Conservation (phyloP, 768 basidiomycete species). For the Calocybe cyanea region DNA sequence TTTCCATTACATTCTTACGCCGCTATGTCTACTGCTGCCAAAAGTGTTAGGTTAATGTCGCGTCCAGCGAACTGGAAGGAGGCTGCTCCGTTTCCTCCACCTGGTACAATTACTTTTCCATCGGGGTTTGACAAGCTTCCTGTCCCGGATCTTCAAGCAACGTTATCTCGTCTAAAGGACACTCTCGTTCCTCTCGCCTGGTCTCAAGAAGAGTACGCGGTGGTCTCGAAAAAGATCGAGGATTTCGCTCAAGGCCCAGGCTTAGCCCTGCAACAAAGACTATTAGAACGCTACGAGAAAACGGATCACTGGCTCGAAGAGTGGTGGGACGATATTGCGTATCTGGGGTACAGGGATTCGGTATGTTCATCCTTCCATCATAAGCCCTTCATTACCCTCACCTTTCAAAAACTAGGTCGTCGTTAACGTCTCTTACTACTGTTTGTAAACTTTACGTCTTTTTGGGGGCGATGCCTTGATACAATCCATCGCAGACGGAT, state of each 20-base stretch:
- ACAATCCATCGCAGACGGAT: constrained; percentile 58
- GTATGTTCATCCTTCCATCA: constrained; percentile 35
- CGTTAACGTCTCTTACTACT: constrained; percentile 93
- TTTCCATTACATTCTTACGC: constrained; percentile 3
- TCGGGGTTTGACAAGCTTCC: constrained; percentile 68
- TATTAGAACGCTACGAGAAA: constrained; percentile 52
- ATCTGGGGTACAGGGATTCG: constrained; percentile 83
- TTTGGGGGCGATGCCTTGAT: not conserved
- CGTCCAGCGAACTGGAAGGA: constrained; percentile 68
- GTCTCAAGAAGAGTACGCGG: constrained; percentile 51
- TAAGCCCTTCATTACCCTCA: not conserved
- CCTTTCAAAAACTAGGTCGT: constrained; percentile 49
- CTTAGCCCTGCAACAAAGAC: constrained; percentile 57
- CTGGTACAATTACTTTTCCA: constrained; percentile 57
- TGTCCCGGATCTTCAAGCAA: constrained; percentile 63
- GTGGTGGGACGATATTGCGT: constrained; percentile 91
- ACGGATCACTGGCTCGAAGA: constrained; percentile 83
- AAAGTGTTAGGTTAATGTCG: constrained; percentile 15
- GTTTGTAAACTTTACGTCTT: constrained; percentile 34
- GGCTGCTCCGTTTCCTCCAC: constrained; percentile 54
- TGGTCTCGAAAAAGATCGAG: constrained; percentile 61
- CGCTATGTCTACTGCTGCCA: constrained; percentile 19
- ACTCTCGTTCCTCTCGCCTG: constrained; percentile 73
- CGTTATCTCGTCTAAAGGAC: constrained; percentile 64
- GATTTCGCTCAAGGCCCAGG: constrained; percentile 50